Evolutionary conservation across 768 basidiomycete genomes (phyloP), one percentile per base, ranked within the genome.

Genomic region (Leccinum rimulosum): DNA sequence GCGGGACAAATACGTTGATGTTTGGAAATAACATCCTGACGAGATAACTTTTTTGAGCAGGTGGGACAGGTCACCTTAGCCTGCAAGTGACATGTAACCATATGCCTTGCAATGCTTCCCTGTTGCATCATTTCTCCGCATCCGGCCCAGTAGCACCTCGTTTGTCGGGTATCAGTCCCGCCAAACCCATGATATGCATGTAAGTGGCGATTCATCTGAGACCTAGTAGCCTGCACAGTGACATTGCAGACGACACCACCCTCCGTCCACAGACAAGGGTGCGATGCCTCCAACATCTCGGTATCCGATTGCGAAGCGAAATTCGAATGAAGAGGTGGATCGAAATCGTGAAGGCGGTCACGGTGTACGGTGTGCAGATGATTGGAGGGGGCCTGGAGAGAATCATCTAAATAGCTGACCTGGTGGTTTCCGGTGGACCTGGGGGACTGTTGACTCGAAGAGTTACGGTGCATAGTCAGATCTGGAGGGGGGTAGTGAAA

Each of bases 21-120:
- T 36, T 70, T 70, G 55, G 65, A 62, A 56, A 70, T 64, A 25
- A 70, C 68, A 38, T 70, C 68, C 30, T 62, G 62, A 27, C 68
- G 68, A 22, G 68, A 70, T 43, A 70, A 27, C 45, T 71, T 66
- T 55, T 70, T 70, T 54, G 50, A 71, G 59, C 68, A 70, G 62
- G 62, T 59, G 3, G 68, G 67, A 49, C 68, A 70, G 5, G 67
- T 64, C 36, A 71, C 68, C 36, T 71, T 70, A 2, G 65, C 67
- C 45, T 67, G 68, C 3, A 70, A 55, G 51, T 70, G 69, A 48
- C 69, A 66, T 4, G 68, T 66, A 19, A 70, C 69, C 61, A 64
- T 50, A 28, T 70, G 69, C 36, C 69, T 69, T 10, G 67, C 68
- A 22, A 70, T 64, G 58, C 67, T 71, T 28, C 69, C 68, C 43